Base-by-base conservation (phyloP, 2,329 filamentous ascomycete species). In the Clonostachys byssicola region DNA sequence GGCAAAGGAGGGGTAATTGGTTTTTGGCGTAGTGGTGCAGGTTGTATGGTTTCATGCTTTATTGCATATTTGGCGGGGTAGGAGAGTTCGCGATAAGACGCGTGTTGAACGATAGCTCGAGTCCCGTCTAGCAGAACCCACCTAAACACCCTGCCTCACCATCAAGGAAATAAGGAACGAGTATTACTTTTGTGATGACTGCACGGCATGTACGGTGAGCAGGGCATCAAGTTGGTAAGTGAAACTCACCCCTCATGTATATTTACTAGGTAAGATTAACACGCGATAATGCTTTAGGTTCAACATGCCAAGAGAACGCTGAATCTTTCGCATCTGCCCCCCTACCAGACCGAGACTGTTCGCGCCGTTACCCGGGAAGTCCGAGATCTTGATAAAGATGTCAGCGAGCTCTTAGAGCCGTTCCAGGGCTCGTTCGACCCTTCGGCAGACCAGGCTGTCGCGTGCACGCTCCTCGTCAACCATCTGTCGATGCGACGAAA, bases 281-380 rank as follows among this genome's bases (percentile, higher is more conserved):
- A 30, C 23, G 23, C 23, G 23, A 30, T 18, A 40, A 16, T 42
- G 7, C 17, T 9, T 17, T 30, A 96, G 89, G 92, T 95, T 57
- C 88, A 92, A 74, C 89, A 97, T 75, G 94, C 94, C 65, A 97
- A 97, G 77, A 84, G 94, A 63, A 95, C 89, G 16, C 90, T 94
- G 67, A 87, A 89, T 54, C 81, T 99, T 47, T 73, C 85, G 34
- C 84, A 95, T 63, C 80, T 99, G 4, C 94, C 94, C 1, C 86
- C 91, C 5, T 97, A 97, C 65, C 91, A 95, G 67, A 86, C 91
- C 30, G 94, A 97, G 62, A 80, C 95, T 41, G 89, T 97, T 47
- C 91, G 92, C 48, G 81, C 83, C 17, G 87, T 95, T 43, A 88
- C 90, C 3, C 86, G 91, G 58, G 94, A 99, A 76, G 91, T 96